Base-by-base conservation (phyloP, 1,139 yeast genomes). In the Arxiozyma bovina region DNA sequence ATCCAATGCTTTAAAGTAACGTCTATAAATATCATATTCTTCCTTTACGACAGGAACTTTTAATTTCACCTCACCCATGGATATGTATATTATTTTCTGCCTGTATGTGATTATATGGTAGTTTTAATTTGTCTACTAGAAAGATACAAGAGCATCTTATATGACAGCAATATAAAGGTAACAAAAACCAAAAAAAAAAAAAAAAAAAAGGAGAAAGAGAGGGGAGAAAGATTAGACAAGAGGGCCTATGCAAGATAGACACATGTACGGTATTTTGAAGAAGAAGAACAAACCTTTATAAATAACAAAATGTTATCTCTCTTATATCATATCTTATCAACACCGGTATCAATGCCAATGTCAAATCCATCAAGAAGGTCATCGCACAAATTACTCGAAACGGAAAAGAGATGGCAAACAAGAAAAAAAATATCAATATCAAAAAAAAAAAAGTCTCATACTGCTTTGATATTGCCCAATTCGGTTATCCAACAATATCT, bases 1-100 rank as follows among this genome's bases (percentile, higher is more conserved):
- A 69, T 93, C 98, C 63, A 91, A 78, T 48, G 85, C 76, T 59
- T 81, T 81, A 75, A 91, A 93, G 54, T 89, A 77, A 58, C 82
- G 84, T 20, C 89, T 83, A 68, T 82, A 90, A 55, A 82, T 75
- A 60, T 78, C 77, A 69, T 86, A 83, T 70, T 93, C 99, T 58
- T 89, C 96, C 42, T 83, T 75, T 15, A 93, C 81, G 59, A 91
- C 82, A 9, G 76, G 75, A 17, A 20, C 27, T 43, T 47, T 47
- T 30, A 51, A 47, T 12, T 48, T 30, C 23, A 51, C 4, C 18
- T 23, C 46, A 12, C 44, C 22, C 53, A 51, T 51, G 17, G 17
- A 25, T 45, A 7, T 8, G n/a, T 18, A 25, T 42, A 22, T n/a
- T 34, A 12, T 34, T 34, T 34, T 34, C 40, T 34, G 11, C n/a